Evolutionary conservation across 805 yeast species (phyloP).

Genomic region (Suhomyces xylopsoci): DNA sequence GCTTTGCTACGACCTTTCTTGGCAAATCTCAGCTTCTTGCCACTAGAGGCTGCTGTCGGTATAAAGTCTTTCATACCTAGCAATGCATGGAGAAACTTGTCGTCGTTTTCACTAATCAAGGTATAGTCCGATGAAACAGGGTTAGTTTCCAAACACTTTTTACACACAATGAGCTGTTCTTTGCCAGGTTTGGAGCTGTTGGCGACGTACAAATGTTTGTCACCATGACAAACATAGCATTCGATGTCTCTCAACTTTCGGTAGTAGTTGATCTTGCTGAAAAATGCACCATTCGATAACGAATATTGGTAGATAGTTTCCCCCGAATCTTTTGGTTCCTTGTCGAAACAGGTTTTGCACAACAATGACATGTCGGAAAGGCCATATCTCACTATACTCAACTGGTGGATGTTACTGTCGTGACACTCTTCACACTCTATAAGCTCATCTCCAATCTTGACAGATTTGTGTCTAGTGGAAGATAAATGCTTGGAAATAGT

Average conservation of each 20-base stretch:
- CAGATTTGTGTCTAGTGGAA: slow-evolving; percentile 51
- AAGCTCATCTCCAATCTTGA: slow-evolving; percentile 38
- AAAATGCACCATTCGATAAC: slow-evolving; percentile 53
- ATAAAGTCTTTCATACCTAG: slow-evolving; percentile 47
- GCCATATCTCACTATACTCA: slow-evolving; percentile 50
- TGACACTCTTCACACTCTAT: slow-evolving; percentile 57
- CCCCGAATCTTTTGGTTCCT: slow-evolving; percentile 27
- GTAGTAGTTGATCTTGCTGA: slow-evolving; percentile 47
- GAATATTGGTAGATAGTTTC: slow-evolving; percentile 50
- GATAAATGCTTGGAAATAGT: slow-evolving; percentile 53
- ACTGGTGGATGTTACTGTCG: slow-evolving; percentile 51
- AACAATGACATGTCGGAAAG: slow-evolving; percentile 52
- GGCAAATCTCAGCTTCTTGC: slow-evolving; percentile 10
- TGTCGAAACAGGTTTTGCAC: slow-evolving; percentile 45
- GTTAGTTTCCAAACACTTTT: slow-evolving; percentile 33
- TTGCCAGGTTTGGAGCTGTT: slow-evolving; percentile 11
- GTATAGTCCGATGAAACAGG: slow-evolving; percentile 3
- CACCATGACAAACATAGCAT: slow-evolving; percentile 45
- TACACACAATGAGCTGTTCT: slow-evolving; percentile 37
- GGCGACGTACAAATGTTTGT: slow-evolving; percentile 38
- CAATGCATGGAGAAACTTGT: slow-evolving; percentile 43
- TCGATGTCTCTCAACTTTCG: slow-evolving; percentile 48
- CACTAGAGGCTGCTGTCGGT: slow-evolving; percentile 14
- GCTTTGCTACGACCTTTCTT: slow-evolving; percentile 24
- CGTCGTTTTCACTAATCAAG: slow-evolving; percentile 46